These are phyloP conservation scores for Podosphaera xanthii DNA, from an alignment of 2,329 filamentous ascomycete species.

Conservation along the genomic window DNA sequence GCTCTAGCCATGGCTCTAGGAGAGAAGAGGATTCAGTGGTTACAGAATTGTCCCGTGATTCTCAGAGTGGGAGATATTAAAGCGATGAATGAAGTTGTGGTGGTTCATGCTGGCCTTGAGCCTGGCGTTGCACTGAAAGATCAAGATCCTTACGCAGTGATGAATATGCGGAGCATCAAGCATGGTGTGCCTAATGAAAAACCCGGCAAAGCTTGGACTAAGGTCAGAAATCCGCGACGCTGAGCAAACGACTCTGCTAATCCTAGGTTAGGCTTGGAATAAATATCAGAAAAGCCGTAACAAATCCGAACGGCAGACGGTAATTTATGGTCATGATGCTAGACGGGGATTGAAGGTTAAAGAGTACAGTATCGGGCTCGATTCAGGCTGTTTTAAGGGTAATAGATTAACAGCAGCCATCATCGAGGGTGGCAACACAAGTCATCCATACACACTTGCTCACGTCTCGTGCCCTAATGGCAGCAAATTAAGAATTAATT, in stretches of 20 bases:
- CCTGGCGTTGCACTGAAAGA: conserved; percentile 46
- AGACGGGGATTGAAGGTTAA: conserved; percentile 42
- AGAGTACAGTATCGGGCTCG: conserved; percentile 61
- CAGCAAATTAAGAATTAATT: conserved; percentile 1
- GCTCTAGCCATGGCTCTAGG: conserved; percentile 11
- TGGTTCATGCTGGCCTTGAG: conserved; percentile 71
- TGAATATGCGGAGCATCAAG: conserved; percentile 61
- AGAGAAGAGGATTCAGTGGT: conserved; percentile 40
- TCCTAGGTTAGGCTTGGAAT: conserved; percentile 27
- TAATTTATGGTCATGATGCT: conserved; percentile 77
- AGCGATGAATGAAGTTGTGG: conserved; percentile 38
- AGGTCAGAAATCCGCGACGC: conserved; percentile 8
- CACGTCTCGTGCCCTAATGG: conserved; percentile 14
- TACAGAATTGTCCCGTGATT: conserved; percentile 54
- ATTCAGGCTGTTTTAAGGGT: conserved; percentile 61
- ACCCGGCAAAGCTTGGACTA: conserved; percentile 13
- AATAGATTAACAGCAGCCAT: conserved; percentile 56
- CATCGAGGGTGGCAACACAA: conserved; percentile 31
- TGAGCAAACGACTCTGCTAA: background rate
- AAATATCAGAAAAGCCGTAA: conserved; percentile 21
- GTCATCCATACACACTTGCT: conserved; percentile 12
- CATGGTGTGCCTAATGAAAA: conserved; percentile 12
- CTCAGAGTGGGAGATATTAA: conserved; percentile 43
- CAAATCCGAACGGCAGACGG: conserved; percentile 28
- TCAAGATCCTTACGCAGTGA: conserved; percentile 58